phyloP scores from a whole-genome alignment of 768 basidiomycete species.

The Russula lepida region DNA sequence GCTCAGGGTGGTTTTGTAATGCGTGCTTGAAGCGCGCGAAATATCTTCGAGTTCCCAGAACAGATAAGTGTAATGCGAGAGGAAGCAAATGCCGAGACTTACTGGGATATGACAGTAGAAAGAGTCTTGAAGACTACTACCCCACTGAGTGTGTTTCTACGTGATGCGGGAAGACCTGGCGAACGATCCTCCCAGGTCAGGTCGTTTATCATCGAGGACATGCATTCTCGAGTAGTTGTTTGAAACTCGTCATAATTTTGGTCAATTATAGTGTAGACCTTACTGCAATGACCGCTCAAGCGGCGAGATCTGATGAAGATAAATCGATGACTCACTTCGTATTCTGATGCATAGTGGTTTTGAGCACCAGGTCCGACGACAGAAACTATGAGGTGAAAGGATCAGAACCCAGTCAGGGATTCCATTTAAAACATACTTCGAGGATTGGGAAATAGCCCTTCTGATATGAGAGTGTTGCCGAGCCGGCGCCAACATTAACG shows the following conservation, averaged over 20 bases:
- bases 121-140: constrained; percentile 28
- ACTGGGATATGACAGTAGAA: constrained; percentile 21
- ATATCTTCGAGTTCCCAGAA: constrained; percentile 31
- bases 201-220: constrained; percentile 23
- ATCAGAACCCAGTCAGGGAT: background rate
- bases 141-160: constrained; percentile 22
- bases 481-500: constrained; percentile 11
- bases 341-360: constrained; percentile 27
- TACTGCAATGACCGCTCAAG: constrained; percentile 7
- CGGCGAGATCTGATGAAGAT: background rate
- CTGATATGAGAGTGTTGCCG: constrained; percentile 27
- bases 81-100: background rate
- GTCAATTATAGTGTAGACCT: constrained; percentile 25
- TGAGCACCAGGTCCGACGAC: constrained; percentile 27
- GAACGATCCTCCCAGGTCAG: constrained; percentile 25
- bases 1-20: constrained; percentile 36
- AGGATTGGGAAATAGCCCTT: constrained; percentile 28
- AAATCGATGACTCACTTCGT: constrained; percentile 24
- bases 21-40: constrained; percentile 53
- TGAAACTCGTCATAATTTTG: constrained; percentile 25
- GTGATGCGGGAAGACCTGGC: constrained; percentile 1
- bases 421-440: constrained; percentile 18
- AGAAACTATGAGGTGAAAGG: constrained; percentile 24
- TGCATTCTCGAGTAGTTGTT: constrained; percentile 18
- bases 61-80: background rate